A percentile compares a stretch with the other conserved stretches of the same genome.
Conservation (phyloP, 1,284 basidiomycete species). For the Ganoderma lucidum region DNA sequence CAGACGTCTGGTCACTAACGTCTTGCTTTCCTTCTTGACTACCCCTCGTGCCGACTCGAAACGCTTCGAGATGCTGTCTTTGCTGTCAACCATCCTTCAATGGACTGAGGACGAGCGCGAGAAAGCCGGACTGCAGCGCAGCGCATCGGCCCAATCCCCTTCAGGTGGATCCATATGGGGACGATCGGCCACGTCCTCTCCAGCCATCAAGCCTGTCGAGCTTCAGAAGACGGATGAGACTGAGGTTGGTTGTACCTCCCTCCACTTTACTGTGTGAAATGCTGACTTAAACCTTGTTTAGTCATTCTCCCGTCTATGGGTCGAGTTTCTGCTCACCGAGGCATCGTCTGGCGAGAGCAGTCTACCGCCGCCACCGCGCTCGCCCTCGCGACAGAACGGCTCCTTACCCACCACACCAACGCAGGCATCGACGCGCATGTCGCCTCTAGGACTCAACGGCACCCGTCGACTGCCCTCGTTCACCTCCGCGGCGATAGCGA, state of each 20-base stretch:
- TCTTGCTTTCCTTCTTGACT: constrained; percentile 91
- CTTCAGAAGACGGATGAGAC: constrained; percentile 81
- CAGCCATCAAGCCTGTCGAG: constrained; percentile 58
- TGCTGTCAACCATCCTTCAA: constrained; percentile 88
- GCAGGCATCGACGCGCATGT: constrained; percentile 39
- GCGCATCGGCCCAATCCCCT: constrained; percentile 40
- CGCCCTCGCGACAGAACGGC: constrained; percentile 45
- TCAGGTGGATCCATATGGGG: constrained; percentile 60
- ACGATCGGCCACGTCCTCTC: constrained; percentile 51
- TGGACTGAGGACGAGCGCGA: constrained; percentile 94
- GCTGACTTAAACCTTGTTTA: not conserved
- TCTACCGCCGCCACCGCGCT: constrained; percentile 43
- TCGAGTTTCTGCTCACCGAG: constrained; percentile 94
- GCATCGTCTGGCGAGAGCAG: constrained; percentile 64
- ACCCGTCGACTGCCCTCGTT: constrained; percentile 59
- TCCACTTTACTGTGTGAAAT: not conserved
- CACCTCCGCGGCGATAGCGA: constrained; percentile 52
- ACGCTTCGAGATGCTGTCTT: constrained; percentile 94
- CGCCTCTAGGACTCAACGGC: constrained; percentile 46
- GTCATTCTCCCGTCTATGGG: constrained; percentile 91
- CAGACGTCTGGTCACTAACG: constrained; percentile 92
- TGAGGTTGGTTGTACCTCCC: constrained; percentile 58
- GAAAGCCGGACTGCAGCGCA: constrained; percentile 86
- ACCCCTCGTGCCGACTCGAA: constrained; percentile 94
- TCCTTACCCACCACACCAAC: constrained; percentile 64